Conservation (phyloP, 495 filamentous ascomycete genomes). For the Penicillium fimorum region DNA sequence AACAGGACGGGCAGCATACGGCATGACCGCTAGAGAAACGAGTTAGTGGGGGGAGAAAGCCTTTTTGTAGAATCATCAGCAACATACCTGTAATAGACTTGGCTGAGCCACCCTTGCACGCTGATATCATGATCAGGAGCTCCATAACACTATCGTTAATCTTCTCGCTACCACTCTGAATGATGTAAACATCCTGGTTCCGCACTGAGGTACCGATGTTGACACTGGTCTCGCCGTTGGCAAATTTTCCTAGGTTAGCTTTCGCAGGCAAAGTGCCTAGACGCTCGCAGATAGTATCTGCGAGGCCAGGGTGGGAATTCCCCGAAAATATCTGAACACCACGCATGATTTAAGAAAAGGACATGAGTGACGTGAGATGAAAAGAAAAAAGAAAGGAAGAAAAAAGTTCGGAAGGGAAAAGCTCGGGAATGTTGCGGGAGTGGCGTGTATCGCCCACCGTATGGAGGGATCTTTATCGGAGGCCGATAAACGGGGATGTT, state of each 20-base stretch:
- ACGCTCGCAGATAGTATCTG: slow-evolving; percentile 70
- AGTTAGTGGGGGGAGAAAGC: slow-evolving; percentile 25
- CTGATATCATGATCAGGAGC: slow-evolving; percentile 96
- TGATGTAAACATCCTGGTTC: slow-evolving; percentile 98
- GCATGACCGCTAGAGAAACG: slow-evolving; percentile 74
- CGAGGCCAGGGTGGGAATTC: slow-evolving; percentile 65
- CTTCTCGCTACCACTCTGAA: slow-evolving; percentile 93
- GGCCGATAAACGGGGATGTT: not conserved
- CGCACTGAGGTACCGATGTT: slow-evolving; percentile 90
- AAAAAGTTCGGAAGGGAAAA: slow-evolving; percentile 22
- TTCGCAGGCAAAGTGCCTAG: slow-evolving; percentile 64
- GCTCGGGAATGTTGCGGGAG: slow-evolving; percentile 14
- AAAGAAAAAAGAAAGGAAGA: slow-evolving; percentile 11
- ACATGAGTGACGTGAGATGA: slow-evolving; percentile 20
- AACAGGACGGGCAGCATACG: slow-evolving; percentile 51
- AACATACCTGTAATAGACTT: slow-evolving; percentile 92
- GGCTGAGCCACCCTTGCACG: slow-evolving; percentile 95
- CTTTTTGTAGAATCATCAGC: not conserved
- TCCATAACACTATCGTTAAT: slow-evolving; percentile 99
- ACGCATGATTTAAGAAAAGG: slow-evolving; percentile 49
- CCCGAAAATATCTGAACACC: slow-evolving; percentile 70
- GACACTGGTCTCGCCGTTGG: slow-evolving; percentile 94
- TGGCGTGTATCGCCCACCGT: slow-evolving; percentile 22
- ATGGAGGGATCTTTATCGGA: not conserved
- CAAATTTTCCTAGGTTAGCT: slow-evolving; percentile 67